These are phyloP conservation scores for Piloderma croceum DNA, from an alignment of 768 basidiomycete genomes.

Conservation along the genomic window DNA sequence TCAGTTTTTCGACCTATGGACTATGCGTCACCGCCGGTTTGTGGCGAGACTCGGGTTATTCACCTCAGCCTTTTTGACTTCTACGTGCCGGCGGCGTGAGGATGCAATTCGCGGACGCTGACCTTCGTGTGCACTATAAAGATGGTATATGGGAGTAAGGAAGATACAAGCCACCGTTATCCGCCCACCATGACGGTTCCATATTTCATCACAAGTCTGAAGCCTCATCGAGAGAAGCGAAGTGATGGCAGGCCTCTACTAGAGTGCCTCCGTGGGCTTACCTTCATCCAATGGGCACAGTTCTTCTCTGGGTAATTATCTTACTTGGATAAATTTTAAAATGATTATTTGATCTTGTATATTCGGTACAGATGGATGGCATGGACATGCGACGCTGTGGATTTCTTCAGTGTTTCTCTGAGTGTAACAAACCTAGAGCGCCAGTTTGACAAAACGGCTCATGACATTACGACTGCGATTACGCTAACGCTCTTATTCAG, in stretches of 20 bases:
- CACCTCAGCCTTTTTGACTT: too few relatives aligned
- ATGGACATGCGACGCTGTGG: conserved; percentile 84
- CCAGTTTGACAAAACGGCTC: conserved; percentile 41
- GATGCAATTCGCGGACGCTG: too few relatives aligned
- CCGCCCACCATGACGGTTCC: conserved; percentile 17
- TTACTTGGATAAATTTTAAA: background rate
- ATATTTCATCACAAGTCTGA: conserved; percentile 43
- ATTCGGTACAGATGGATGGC: conserved; percentile 77
- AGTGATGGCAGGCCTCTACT: conserved; percentile 35
- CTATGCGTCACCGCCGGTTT: too few relatives aligned
- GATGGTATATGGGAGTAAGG: too few relatives aligned
- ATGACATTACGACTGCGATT: conserved; percentile 68
- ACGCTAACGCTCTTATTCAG: conserved; percentile 90
- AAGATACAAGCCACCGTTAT: background rate
- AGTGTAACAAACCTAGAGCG: conserved; percentile 40
- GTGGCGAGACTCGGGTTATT: too few relatives aligned
- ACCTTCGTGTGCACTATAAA: too few relatives aligned
- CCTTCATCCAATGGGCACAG: background rate
- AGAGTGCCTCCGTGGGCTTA: conserved; percentile 29
- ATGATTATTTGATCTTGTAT: too few relatives aligned
- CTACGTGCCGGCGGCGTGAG: too few relatives aligned
- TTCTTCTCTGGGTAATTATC: background rate
- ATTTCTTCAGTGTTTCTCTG: conserved; percentile 77
- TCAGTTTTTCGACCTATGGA: too few relatives aligned
- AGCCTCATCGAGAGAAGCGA: conserved; percentile 43